Evolutionary conservation across 1,139 yeast genomes (phyloP).

Genomic region (Yamadazyma atmosphaerica): DNA sequence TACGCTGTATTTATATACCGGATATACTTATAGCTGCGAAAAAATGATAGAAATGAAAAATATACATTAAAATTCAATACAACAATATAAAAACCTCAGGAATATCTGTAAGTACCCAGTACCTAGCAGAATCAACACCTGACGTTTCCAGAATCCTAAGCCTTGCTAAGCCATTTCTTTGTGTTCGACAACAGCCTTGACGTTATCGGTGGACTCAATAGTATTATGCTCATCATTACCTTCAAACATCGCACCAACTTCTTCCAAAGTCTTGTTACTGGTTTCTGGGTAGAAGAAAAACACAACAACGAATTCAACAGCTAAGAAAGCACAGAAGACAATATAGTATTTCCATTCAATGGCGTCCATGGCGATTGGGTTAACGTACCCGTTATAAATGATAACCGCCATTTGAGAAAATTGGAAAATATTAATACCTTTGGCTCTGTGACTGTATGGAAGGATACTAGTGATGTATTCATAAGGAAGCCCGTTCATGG

Average conservation of each 20-base stretch:
- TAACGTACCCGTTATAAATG: conserved; percentile 42
- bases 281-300: conserved; percentile 50
- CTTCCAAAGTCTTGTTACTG: conserved; percentile 53
- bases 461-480: conserved; percentile 41
- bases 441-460: conserved; percentile 45
- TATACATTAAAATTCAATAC: too few species aligned
- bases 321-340: conserved; percentile 43
- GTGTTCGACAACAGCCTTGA: conserved; percentile 7
- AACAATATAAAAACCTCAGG: too few species aligned
- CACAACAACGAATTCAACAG: conserved; percentile 35
- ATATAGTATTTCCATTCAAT: conserved; percentile 62
- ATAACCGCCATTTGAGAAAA: conserved; percentile 24
- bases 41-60: too few species aligned
- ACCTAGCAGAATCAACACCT: too few species aligned
- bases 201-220: conserved; percentile 3
- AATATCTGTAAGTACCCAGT: too few species aligned
- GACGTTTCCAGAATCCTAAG: too few species aligned
- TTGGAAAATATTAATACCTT: conserved; percentile 37
- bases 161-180: conserved; percentile 3
- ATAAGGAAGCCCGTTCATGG: conserved; percentile 40
- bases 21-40: too few species aligned
- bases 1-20: too few species aligned
- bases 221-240: conserved; percentile 21
- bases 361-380: conserved; percentile 58
- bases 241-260: conserved; percentile 48